These are phyloP conservation scores for Discostella stelligera DNA, from an alignment of 352 stramenopile species.

Conservation along the genomic window DNA sequence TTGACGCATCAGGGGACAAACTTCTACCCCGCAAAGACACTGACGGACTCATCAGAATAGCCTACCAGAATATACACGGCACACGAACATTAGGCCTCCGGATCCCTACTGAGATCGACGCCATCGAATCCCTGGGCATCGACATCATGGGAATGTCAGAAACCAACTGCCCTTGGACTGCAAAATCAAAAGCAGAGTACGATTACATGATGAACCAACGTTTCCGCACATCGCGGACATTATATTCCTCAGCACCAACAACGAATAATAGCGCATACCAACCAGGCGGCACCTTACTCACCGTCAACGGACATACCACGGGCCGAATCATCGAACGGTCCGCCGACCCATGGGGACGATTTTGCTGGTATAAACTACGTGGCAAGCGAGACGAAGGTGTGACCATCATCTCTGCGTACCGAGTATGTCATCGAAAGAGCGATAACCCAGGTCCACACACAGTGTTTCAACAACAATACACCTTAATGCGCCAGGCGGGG, in stretches of 20 bases:
- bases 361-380: slow-evolving; percentile 15
- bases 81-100: neutral
- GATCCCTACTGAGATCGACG: slow-evolving; percentile 18
- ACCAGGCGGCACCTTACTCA: slow-evolving; percentile 11
- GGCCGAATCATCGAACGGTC: neutral
- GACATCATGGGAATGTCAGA: too few relatives aligned
- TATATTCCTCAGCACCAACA: neutral
- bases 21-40: neutral
- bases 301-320: neutral
- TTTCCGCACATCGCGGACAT: neutral
- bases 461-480: slow-evolving; percentile 16
- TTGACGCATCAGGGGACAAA: too few relatives aligned
- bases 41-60: neutral
- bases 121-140: too few relatives aligned
- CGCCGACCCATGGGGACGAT: slow-evolving; percentile 9
- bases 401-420: slow-evolving; percentile 14
- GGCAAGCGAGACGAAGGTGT: slow-evolving; percentile 17
- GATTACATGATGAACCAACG: neutral
- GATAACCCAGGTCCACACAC: slow-evolving; percentile 10
- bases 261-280: neutral
- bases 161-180: slow-evolving; percentile 20
- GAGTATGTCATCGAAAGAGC: slow-evolving; percentile 21
- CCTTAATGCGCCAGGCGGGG: neutral
- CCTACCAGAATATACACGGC: slow-evolving; percentile 8
- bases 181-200: neutral